Evolutionary conservation across 192 early-diverging fungal genomes (phyloP).

Genomic region (Funneliformis geosporum): DNA sequence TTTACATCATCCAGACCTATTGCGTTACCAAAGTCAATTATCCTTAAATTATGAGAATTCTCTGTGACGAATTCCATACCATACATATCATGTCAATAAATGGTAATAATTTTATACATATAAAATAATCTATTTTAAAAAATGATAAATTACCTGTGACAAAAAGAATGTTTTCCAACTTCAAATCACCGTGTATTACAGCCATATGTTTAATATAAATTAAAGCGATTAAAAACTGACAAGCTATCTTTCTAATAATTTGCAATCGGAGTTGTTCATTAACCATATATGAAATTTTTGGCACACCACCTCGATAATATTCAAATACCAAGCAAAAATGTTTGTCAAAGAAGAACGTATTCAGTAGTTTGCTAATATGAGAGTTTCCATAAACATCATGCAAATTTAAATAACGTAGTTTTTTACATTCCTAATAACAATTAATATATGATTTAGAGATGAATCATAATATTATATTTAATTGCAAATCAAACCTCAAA

Average conservation of each 20-base stretch:
- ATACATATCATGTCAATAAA: not conserved
- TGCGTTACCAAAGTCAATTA: slow-evolving; percentile 23
- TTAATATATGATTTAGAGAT: not conserved
- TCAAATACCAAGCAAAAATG: slow-evolving; percentile 26
- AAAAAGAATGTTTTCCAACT: slow-evolving; percentile 18
- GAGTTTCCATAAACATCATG: not conserved
- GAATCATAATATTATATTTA: not conserved
- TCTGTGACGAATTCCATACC: not conserved
- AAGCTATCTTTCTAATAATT: slow-evolving; percentile 1
- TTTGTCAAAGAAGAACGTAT: slow-evolving; percentile 10
- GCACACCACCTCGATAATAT: slow-evolving; percentile 5
- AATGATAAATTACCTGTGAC: not conserved
- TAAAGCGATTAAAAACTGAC: slow-evolving; percentile 18
- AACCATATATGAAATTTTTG: not conserved
- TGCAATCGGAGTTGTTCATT: slow-evolving; percentile 4
- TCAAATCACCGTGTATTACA: slow-evolving; percentile 13
- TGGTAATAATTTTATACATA: not conserved
- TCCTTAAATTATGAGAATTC: not conserved
- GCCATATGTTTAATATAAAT: slow-evolving; percentile 17
- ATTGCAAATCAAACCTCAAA: not conserved
- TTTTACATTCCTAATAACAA: slow-evolving; percentile 14
- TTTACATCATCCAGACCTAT: slow-evolving; percentile 11
- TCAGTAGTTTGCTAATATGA: not conserved
- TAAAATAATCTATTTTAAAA: not conserved
- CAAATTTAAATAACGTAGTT: slow-evolving; percentile 10